A percentile compares a stretch with the other conserved stretches of the same genome.
phyloP scores from a whole-genome alignment of 1,284 basidiomycete genomes.

The Ganoderma lingzhi region DNA sequence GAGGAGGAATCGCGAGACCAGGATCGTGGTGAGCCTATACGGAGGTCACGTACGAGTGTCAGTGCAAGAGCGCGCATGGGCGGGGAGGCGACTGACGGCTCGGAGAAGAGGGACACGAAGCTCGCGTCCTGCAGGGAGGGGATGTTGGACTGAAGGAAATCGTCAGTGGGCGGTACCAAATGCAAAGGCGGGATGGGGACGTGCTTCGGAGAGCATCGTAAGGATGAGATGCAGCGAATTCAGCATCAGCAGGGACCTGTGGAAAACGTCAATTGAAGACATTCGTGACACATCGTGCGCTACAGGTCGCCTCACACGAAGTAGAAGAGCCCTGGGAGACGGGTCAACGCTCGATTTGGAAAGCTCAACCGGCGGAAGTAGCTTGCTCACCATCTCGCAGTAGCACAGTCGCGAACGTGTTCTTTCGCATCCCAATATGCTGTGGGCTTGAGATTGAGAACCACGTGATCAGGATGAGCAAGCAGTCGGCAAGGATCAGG shows the following conservation, averaged over 20 bases:
- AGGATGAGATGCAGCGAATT: background rate
- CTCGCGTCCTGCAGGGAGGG: background rate
- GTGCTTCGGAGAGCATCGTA: background rate
- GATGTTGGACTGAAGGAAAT: background rate
- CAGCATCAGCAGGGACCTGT: background rate
- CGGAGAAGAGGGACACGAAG: background rate
- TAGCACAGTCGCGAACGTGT: background rate
- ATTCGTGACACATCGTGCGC: background rate
- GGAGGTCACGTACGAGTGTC: background rate
- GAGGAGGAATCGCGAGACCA: background rate
- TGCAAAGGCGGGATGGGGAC: background rate
- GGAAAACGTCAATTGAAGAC: background rate
- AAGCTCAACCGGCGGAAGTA: background rate
- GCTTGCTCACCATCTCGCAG: constrained; percentile 9
- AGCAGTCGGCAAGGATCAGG: constrained; percentile 8
- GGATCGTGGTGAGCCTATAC: background rate
- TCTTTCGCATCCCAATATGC: background rate
- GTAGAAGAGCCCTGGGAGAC: background rate
- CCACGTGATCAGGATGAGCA: constrained; percentile 7
- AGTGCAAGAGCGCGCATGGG: background rate
- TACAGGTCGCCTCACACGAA: background rate
- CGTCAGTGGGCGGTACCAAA: background rate
- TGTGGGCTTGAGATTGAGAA: background rate
- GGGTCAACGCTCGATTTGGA: background rate
- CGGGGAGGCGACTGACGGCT: background rate